Evolutionary conservation across 495 filamentous ascomycete genomes (phyloP), one percentile per base, ranked within the genome.

Genomic region (Evernia prunastri): DNA sequence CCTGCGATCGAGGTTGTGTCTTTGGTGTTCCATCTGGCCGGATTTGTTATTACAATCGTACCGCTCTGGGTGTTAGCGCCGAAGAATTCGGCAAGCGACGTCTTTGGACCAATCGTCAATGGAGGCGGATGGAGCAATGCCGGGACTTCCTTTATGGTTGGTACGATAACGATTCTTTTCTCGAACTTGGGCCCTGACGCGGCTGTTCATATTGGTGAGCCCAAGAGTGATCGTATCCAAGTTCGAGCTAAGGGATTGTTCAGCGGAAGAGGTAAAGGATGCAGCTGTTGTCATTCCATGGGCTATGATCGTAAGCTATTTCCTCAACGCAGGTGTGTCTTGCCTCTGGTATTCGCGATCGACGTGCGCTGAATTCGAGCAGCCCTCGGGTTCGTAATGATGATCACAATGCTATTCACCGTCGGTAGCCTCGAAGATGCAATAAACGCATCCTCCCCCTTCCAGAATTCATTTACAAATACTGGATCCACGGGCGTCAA

Each of bases 321-420:
- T 54, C 18, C 27, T 54, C 17, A 54, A 54, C 12, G 27, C 51
- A 20, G 51, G 51, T 54, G 33, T 9, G 9, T 4, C n/a, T 6
- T 20, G 17, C 27, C 51, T 54, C 27, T 54, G 51, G 15, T 54
- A 18, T 6, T 11, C 51, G 10, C 10, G 3, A 18, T 33, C 6
- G 4, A 13, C 17, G 27, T 10, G 33, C 5, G 49, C 49, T 53
- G 27, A 53, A 6, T 29, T 17, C 31, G 27, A 18, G 10, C 29
- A 54, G 51, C 51, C 17, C 51, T 54, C 29, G 51, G 51, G n/a
- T 54, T 54, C 51, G 51, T 10, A 33, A 54, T 54, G 51, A 54
- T 54, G 51, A 54, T 54, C 51, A 54, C 51, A 6, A 54, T 54
- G 51, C 51, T 54, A 17, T 54, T 54, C 51, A 54, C 51, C 4